phyloP scores from a whole-genome alignment of 805 yeast species.

The Ogataea haglerorum region DNA sequence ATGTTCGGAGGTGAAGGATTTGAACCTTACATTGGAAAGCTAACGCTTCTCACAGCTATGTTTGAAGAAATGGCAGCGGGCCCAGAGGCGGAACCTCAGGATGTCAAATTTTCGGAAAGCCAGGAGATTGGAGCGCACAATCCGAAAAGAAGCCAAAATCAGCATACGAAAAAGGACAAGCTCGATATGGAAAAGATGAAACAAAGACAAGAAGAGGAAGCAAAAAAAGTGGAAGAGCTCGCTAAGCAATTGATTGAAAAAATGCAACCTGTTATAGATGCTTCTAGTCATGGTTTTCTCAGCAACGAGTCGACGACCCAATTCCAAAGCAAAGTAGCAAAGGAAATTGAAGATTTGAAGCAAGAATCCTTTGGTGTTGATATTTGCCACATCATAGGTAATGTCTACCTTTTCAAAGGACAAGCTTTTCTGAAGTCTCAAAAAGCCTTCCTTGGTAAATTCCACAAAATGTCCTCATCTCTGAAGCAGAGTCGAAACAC shows the following conservation, averaged over 20 bases:
- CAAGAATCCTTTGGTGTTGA: conserved; percentile 85
- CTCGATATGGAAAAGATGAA: conserved; percentile 27
- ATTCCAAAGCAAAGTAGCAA: conserved; percentile 61
- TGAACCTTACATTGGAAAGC: conserved; percentile 82
- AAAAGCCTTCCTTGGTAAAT: conserved; percentile 62
- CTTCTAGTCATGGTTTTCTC: conserved; percentile 37
- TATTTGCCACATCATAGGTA: conserved; percentile 72
- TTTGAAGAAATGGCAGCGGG: conserved; percentile 38
- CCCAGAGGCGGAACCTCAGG: conserved; percentile 29
- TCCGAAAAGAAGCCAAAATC: not conserved
- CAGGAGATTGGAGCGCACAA: conserved; percentile 16
- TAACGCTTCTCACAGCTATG: conserved; percentile 73
- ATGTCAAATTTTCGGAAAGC: conserved; percentile 12
- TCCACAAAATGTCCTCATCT: conserved; percentile 53
- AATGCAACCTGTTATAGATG: conserved; percentile 38
- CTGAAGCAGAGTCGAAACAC: conserved; percentile 72
- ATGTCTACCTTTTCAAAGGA: conserved; percentile 62
- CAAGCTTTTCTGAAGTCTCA: conserved; percentile 64
- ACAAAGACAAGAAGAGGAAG: conserved; percentile 34
- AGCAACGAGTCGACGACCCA: conserved; percentile 43
- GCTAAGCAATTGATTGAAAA: conserved; percentile 47
- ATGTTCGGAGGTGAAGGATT: conserved; percentile 92
- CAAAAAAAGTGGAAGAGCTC: conserved; percentile 53
- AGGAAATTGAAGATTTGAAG: conserved; percentile 80
- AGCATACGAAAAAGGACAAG: conserved; percentile 15